Percentiles rank a stretch among this genome's conserved stretches.
Evolutionary conservation across 768 basidiomycete species (phyloP).

Genomic region (Leccinum longicurvipes): DNA sequence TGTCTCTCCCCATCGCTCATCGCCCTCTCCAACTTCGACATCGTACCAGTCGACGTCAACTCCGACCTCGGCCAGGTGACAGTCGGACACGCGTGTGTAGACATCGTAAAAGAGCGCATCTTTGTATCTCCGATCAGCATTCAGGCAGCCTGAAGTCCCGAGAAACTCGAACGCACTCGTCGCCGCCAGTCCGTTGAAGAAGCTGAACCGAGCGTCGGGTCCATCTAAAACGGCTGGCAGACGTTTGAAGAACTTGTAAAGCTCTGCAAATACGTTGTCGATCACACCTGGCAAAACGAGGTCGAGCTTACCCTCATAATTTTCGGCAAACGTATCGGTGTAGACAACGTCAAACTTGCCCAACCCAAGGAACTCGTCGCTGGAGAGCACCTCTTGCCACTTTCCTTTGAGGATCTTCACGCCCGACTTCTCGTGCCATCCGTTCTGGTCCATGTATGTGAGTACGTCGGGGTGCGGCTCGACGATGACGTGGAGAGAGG

Average conservation of each 20-base stretch:
- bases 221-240: slow-evolving; percentile 74
- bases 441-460: slow-evolving; percentile 65
- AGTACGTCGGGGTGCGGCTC: slow-evolving; percentile 94
- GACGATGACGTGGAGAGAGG: slow-evolving; percentile 80
- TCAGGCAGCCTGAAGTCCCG: not conserved
- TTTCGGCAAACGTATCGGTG: slow-evolving; percentile 91
- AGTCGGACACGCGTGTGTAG: slow-evolving; percentile 77
- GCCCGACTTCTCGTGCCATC: slow-evolving; percentile 77
- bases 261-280: slow-evolving; percentile 36
- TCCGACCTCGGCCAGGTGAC: slow-evolving; percentile 83
- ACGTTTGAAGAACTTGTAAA: slow-evolving; percentile 77
- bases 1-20: slow-evolving; percentile 72
- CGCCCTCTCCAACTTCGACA: slow-evolving; percentile 59
- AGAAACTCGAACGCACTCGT: slow-evolving; percentile 58
- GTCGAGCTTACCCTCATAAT: slow-evolving; percentile 56
- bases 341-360: slow-evolving; percentile 88
- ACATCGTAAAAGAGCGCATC: slow-evolving; percentile 90
- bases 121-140: slow-evolving; percentile 29
- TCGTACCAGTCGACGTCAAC: slow-evolving; percentile 79
- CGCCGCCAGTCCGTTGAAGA: slow-evolving; percentile 96
- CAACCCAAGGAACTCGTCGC: slow-evolving; percentile 51
- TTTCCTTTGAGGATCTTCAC: slow-evolving; percentile 84
- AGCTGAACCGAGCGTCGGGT: slow-evolving; percentile 79
- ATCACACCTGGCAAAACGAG: not conserved
- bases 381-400: slow-evolving; percentile 86